Conservation (phyloP, 2,329 filamentous ascomycete genomes). For the Lachnellula cervina region DNA sequence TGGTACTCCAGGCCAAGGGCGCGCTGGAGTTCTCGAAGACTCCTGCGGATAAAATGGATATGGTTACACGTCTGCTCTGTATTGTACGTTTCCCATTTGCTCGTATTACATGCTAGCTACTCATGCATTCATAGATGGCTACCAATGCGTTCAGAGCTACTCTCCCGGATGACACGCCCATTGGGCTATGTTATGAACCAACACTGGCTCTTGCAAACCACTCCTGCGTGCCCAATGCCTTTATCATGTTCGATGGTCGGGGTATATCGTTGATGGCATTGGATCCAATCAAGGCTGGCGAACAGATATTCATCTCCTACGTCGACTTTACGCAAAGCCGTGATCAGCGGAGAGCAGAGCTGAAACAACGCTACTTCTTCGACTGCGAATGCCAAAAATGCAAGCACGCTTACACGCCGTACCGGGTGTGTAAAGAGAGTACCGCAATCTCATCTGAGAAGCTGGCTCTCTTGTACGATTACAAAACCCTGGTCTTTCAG, state of each 20-base stretch:
- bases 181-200: slow-evolving; percentile 53
- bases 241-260: slow-evolving; percentile 51
- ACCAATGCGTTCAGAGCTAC: slow-evolving; percentile 57
- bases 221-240: slow-evolving; percentile 56
- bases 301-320: slow-evolving; percentile 59
- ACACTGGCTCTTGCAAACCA: slow-evolving; percentile 52
- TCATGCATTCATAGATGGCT: slow-evolving; percentile 42
- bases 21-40: slow-evolving; percentile 44
- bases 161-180: slow-evolving; percentile 47
- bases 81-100: slow-evolving; percentile 39
- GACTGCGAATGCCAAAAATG: slow-evolving; percentile 24
- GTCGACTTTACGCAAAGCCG: slow-evolving; percentile 41
- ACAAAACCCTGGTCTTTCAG: not conserved
- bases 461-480: slow-evolving; percentile 2
- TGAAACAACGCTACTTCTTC: slow-evolving; percentile 26
- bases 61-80: slow-evolving; percentile 46
- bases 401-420: slow-evolving; percentile 12
- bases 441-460: not conserved
- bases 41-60: slow-evolving; percentile 33
- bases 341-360: slow-evolving; percentile 9
- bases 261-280: slow-evolving; percentile 48
- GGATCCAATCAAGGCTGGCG: slow-evolving; percentile 42
- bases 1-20: slow-evolving; percentile 45
- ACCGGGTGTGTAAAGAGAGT: slow-evolving; percentile 10
- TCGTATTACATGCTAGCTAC: not conserved